Base-by-base conservation (phyloP, 257 asterid species). In the Ocimum tenuiflorum region DNA sequence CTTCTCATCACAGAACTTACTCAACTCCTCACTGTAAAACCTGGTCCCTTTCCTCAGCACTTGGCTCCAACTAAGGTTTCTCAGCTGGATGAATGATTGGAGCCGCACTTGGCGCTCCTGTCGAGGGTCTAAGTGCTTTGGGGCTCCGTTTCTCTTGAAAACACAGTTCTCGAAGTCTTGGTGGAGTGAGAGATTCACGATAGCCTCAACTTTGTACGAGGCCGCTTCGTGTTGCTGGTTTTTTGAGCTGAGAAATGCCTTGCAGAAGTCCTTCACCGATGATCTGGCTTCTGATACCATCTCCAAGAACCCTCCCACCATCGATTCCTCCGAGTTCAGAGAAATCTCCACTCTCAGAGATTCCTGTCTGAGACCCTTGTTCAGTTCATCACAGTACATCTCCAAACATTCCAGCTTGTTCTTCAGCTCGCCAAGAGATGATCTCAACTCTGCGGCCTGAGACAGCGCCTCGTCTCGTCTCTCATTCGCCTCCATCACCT, bases 1-100 rank as follows among this genome's bases (percentile, higher is more conserved):
- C 46, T 89, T 91, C 75, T 89, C 84, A 74, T 91, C 98, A 38
- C 98, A 91, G 27, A 89, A 91, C 79, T 71, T 89, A 63, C 96
- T 89, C 49, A 91, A 82, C 15, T 91, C 98, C 35, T 87, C 98
- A 10, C 98, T 89, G 71, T 91, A 89, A 55, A 76, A 85, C 78
- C 85, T 91, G 0, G 98, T 89, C 77, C 98, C 98, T 38, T 87
- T 89, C 5, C 88, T 77, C 69, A 89, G 48, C 6, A 91, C 98
- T 64, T 91, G 89, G 17, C 84, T 86, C 98, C 98, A 91, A 51
- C 92, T 87, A 8, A 91, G 79, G 64, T 85, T 84, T 65, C 96
- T 87, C 75, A 91, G 50, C 0, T 91, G 80, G 0, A 85, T 89
- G 22, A 87, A 91, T 0, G 95, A 82, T 3, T 84, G 80, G 81